Evolutionary conservation across 345 rosid genomes (phyloP), one percentile per base, ranked within the genome.

Genomic region (Brassica nigra): DNA sequence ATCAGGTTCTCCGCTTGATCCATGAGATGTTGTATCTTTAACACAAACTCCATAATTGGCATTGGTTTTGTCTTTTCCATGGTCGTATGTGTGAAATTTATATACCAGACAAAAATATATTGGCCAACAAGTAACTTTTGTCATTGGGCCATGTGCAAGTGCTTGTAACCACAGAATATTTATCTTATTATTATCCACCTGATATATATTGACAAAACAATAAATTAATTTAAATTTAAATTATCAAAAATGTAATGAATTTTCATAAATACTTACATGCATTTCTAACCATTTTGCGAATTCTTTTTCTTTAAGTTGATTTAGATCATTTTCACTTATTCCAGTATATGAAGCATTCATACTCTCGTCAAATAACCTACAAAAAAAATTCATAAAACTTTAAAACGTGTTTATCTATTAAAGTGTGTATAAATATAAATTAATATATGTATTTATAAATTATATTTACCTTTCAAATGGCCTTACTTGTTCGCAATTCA

Each of bases 51-150:
- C 49, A 42, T 42, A 42, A 10, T 42, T 42, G 14, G 49, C 49
- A 42, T 42, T 42, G 4, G 49, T 42, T 11, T 9, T 42, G 49
- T 42, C 49, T 42, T 42, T 42, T 42, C 49, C 49, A 42, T 42
- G 42, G 42, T 2, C 42, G 2, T 37, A 37, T 37, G 42, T 37
- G 42, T 37, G 42, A 37, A 37, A 37, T 37, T 8, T 37, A 37
- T 37, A 37, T 37, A 11, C 11, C 42, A 11, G 42, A 37, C 42
- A 37, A 37, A 42, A 42, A 11, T 42, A 42, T 42, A 68, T 68
- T 1, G 71, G 71, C 58, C 71, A 68, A 68, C 3, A 8, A 33
- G 31, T 55, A 12, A 71, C 55, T 59, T 70, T 70, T 11, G 0
- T 59, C 55, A 59, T 18, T 3, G 55, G 76, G 36, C 76, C 54